These are phyloP conservation scores for Rhizophora mangle DNA, from an alignment of 345 rosid genomes.

Conservation along the genomic window DNA sequence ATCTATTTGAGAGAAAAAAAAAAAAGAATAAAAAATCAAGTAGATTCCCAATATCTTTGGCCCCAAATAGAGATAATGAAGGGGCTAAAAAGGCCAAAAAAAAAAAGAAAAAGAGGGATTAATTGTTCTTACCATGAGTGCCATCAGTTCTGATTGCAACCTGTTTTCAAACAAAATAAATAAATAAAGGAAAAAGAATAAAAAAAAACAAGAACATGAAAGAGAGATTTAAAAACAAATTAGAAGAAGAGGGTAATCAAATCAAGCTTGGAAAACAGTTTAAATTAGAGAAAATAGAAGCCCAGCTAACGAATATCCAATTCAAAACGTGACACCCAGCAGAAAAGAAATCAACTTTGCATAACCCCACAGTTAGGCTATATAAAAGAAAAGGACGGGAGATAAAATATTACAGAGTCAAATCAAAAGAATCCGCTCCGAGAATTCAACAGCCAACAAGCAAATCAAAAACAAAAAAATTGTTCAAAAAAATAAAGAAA, in stretches of 20 bases:
- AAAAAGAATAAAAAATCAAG: not conserved
- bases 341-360: too few relatives aligned
- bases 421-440: too few relatives aligned
- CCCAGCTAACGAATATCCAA: too few relatives aligned
- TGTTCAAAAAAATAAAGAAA: not conserved
- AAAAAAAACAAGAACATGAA: not conserved
- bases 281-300: too few relatives aligned
- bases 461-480: not conserved
- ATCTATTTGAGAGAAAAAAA: not conserved
- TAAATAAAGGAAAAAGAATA: not conserved
- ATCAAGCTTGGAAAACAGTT: constrained; percentile 1
- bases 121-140: constrained; percentile 62
- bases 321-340: too few relatives aligned
- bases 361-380: too few relatives aligned
- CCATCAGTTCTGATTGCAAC: constrained; percentile 93
- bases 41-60: too few relatives aligned
- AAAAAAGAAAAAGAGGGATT: not conserved
- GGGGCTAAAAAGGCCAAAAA: too few relatives aligned
- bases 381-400: too few relatives aligned
- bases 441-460: not conserved
- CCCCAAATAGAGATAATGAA: too few relatives aligned
- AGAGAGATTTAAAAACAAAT: not conserved
- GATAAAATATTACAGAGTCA: too few relatives aligned
- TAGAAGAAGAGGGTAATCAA: too few relatives aligned
- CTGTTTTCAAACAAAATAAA: constrained; percentile 31